A percentile compares a stretch with the other conserved stretches of the same genome.
These are phyloP conservation scores for Brassica cretica DNA, from an alignment of 345 rosid genomes.

Conservation along the genomic window DNA sequence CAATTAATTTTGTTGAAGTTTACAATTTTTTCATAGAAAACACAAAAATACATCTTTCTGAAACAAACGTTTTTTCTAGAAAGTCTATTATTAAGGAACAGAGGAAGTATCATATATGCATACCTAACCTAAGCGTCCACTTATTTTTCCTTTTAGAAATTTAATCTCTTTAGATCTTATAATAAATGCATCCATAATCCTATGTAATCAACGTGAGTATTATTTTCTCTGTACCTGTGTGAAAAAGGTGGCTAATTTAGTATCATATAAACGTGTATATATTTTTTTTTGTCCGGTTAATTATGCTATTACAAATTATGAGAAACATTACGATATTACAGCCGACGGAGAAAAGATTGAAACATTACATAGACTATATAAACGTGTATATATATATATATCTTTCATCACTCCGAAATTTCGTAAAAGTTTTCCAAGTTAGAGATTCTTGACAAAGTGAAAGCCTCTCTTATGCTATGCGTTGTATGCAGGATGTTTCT, in stretches of 20 bases:
- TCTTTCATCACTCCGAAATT: background rate
- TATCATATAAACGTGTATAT: background rate
- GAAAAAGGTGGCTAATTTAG: background rate
- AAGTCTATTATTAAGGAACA: no score
- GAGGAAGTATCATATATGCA: background rate
- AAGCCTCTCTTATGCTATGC: constrained; percentile 19
- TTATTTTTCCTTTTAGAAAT: background rate
- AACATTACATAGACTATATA: no score
- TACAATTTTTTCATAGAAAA: no score
- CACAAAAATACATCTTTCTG: no score
- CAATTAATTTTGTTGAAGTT: no score
- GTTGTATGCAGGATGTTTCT: background rate
- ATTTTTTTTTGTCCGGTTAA: no score
- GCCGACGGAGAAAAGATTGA: no score
- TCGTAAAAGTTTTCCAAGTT: background rate
- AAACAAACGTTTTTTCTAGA: no score
- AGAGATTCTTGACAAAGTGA: background rate
- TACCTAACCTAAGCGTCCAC: background rate
- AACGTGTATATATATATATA: background rate
- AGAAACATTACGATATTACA: no score
- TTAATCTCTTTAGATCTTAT: background rate
- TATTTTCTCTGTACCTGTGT: background rate
- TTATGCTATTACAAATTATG: no score
- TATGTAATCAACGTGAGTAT: background rate
- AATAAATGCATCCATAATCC: background rate